Evolutionary conservation across 306 rosid genomes (phyloP), one percentile per base, ranked within the genome.

Genomic region (Parietaria judaica): DNA sequence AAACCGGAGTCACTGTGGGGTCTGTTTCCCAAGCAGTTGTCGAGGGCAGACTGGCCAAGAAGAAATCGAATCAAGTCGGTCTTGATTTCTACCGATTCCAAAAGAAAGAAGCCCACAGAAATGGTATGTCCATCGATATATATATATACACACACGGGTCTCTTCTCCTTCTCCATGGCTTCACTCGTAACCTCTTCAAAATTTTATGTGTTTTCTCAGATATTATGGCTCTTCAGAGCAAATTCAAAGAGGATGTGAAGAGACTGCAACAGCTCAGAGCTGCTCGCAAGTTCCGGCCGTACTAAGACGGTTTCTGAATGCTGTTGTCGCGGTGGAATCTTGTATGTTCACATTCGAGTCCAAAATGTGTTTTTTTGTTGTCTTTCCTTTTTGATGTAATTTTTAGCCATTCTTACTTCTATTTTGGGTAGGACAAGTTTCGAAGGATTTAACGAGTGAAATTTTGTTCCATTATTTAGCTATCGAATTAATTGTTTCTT

Each of bases 241-340:
- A 92, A 59, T 92, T 92, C 49, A 86, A 86, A 78, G 82, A 84
- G 56, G 98, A 86, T 68, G 88, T 80, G 72, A 88, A 82, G 67
- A 74, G 92, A 66, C 78, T 92, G 46, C 98, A 86, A 65, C 94
- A 82, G 70, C 63, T 88, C 31, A 74, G 96, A 82, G 95, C 96
- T 66, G 78, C 95, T 45, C 80, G 96, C 74, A 86, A 87, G 76
- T 92, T 92, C 73, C 81, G 83, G 48, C 98, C 96, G 13, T 92
- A 92, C 71, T 92, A 38, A 4, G 37, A 46, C 15, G 52, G 38
- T 54, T 14, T 14, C 39, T 11, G 11, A 41, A 41, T 5, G 7
- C 6, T 41, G 45, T 41, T 41, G 45, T 41, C 9, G 45, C 45
- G 9, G 45, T 41, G 6, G 45, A 5, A 41, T 41, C 45, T 41